phyloP scores from a whole-genome alignment of 306 rosid genomes.

The Datisca glomerata region DNA sequence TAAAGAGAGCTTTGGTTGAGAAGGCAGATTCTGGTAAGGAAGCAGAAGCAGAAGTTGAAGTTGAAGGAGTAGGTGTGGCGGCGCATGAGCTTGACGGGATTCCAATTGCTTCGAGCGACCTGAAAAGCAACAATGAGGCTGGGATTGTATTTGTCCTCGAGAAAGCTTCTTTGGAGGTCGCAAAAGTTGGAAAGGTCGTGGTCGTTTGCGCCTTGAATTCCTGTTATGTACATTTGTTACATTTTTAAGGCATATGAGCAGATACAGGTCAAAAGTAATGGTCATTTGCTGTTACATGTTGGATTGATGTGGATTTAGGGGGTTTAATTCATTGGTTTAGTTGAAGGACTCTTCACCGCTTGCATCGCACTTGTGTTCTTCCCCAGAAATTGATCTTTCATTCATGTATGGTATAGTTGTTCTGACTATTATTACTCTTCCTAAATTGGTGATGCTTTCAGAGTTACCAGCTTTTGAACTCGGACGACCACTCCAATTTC shows the following conservation, averaged over 20 bases:
- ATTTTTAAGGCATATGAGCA: too few species aligned
- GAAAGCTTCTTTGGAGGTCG: slow-evolving; percentile 75
- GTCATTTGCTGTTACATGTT: too few species aligned
- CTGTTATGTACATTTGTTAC: neutral
- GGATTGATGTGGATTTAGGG: too few species aligned
- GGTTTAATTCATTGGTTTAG: too few species aligned
- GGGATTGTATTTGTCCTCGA: slow-evolving; percentile 65
- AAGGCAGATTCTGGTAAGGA: slow-evolving; percentile 6
- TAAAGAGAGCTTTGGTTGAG: slow-evolving; percentile 11
- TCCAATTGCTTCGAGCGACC: slow-evolving; percentile 25
- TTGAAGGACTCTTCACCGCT: too few species aligned
- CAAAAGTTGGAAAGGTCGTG: slow-evolving; percentile 79
- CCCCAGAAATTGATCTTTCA: neutral
- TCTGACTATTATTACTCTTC: neutral
- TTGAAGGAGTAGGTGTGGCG: too few species aligned
- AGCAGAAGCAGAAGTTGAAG: slow-evolving; percentile 3
- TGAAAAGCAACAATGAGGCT: slow-evolving; percentile 15
- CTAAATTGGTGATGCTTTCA: slow-evolving; percentile 12
- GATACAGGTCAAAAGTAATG: too few species aligned
- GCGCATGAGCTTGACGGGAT: slow-evolving; percentile 40
- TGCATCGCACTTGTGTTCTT: neutral
- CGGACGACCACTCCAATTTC: slow-evolving; percentile 68
- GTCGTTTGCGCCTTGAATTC: neutral
- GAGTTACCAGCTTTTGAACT: slow-evolving; percentile 68
- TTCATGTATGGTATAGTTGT: neutral